Evolutionary conservation across 2,329 filamentous ascomycete species (phyloP).

Genomic region (Aspergillus eucalypticola): DNA sequence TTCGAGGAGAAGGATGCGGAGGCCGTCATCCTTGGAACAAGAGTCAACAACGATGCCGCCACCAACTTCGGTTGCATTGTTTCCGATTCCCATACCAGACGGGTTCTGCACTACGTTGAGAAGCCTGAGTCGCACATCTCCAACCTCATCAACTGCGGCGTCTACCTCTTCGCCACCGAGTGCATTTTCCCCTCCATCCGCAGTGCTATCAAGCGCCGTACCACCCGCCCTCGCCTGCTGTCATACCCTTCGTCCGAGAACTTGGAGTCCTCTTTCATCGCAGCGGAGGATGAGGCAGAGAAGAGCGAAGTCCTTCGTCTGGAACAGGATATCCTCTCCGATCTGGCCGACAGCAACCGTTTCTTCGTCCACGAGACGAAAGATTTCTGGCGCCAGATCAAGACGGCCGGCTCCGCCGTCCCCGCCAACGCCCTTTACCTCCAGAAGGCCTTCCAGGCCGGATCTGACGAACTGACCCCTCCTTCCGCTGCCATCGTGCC

Average conservation of each 20-base stretch:
- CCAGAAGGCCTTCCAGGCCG: conserved; percentile 84
- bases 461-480: conserved; percentile 76
- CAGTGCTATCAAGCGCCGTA: conserved; percentile 91
- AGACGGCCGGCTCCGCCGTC: conserved; percentile 95
- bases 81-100: conserved; percentile 87
- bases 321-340: conserved; percentile 94
- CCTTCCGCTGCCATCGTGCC: conserved; percentile 85
- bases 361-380: conserved; percentile 99
- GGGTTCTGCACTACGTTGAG: conserved; percentile 98
- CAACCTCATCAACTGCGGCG: conserved; percentile 98
- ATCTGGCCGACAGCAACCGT: conserved; percentile 93
- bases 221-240: conserved; percentile 83
- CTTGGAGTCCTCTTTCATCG: conserved; percentile 69
- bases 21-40: conserved; percentile 91
- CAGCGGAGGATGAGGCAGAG: conserved; percentile 69
- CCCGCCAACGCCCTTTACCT: conserved; percentile 96
- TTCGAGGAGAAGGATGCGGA: conserved; percentile 95
- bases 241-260: conserved; percentile 97
- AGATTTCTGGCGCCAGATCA: conserved; percentile 99
- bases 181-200: conserved; percentile 96
- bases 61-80: conserved; percentile 98
- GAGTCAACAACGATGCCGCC: conserved; percentile 86
- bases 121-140: conserved; percentile 97
- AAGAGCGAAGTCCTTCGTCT: conserved; percentile 87
- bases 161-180: conserved; percentile 95